Evolutionary conservation across 1,284 basidiomycete genomes (phyloP).

Genomic region (Agroathelia rolfsii): DNA sequence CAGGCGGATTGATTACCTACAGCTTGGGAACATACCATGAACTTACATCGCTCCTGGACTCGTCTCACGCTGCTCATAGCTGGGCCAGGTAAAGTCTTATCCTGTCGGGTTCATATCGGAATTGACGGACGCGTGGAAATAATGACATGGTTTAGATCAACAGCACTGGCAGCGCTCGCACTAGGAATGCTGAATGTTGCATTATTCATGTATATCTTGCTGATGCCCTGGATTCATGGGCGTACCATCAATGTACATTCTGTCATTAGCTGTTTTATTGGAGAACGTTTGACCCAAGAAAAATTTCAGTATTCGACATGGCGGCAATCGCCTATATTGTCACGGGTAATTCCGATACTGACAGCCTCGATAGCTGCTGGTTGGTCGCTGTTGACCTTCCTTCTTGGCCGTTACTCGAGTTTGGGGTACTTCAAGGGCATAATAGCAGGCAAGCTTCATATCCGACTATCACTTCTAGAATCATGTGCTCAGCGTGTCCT

Average conservation of each 20-base stretch:
- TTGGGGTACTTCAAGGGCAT: constrained; percentile 54
- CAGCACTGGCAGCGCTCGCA: constrained; percentile 37
- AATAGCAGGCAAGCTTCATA: constrained; percentile 41
- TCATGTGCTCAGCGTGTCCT: constrained; percentile 6
- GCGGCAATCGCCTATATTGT: constrained; percentile 50
- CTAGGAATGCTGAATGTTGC: constrained; percentile 48
- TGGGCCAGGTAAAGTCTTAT: constrained; percentile 40
- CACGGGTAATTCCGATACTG: constrained; percentile 49
- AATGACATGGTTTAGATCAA: constrained; percentile 27
- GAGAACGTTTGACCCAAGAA: constrained; percentile 4
- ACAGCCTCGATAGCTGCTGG: constrained; percentile 61
- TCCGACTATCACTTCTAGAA: constrained; percentile 2
- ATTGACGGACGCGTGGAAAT: not conserved
- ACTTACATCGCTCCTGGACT: constrained; percentile 35
- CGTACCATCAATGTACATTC: constrained; percentile 50
- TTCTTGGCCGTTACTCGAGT: constrained; percentile 52
- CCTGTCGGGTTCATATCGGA: constrained; percentile 1
- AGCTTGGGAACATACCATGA: constrained; percentile 44
- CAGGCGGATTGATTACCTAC: constrained; percentile 53
- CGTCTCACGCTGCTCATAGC: constrained; percentile 20
- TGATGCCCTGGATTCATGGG: constrained; percentile 53
- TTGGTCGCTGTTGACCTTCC: constrained; percentile 51
- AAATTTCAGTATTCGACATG: constrained; percentile 47
- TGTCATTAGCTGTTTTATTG: not conserved
- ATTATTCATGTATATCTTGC: constrained; percentile 63